phyloP scores from a whole-genome alignment of 441 rosid genomes.

The Syzygium syzygioides region DNA sequence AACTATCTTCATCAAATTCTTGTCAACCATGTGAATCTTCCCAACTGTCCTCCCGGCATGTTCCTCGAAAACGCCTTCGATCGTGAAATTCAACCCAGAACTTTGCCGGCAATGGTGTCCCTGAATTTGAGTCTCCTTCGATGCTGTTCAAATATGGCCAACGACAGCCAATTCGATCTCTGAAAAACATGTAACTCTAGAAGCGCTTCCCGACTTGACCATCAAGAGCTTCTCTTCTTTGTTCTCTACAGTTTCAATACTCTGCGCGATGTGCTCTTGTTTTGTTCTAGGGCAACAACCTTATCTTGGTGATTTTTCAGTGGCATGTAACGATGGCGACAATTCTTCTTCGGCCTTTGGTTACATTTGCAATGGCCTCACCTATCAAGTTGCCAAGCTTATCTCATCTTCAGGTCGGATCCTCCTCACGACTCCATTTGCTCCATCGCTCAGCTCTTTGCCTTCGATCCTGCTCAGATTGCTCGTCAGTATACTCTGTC shows the following conservation, averaged over 20 bases:
- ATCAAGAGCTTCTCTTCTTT: not conserved
- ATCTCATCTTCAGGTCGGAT: slow-evolving; percentile 46
- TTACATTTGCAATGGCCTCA: slow-evolving; percentile 59
- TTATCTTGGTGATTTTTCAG: slow-evolving; percentile 33
- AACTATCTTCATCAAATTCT: not conserved
- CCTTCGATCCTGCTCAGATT: slow-evolving; percentile 39
- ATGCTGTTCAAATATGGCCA: not conserved
- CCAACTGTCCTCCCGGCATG: not conserved
- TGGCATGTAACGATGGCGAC: slow-evolving; percentile 26
- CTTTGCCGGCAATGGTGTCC: not conserved
- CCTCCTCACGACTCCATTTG: slow-evolving; percentile 42
- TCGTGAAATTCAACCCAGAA: not conserved
- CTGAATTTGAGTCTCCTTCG: not conserved
- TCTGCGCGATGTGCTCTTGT: slow-evolving; percentile 2
- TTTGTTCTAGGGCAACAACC: slow-evolving; percentile 52
- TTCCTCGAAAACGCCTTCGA: not conserved
- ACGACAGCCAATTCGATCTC: accelerated
- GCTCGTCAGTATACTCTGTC: slow-evolving; percentile 38
- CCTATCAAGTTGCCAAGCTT: slow-evolving; percentile 43
- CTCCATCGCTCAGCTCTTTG: slow-evolving; percentile 49
- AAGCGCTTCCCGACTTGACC: not conserved
- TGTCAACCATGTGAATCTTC: not conserved
- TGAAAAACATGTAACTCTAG: not conserved
- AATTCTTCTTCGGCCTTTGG: slow-evolving; percentile 43
- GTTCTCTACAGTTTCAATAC: not conserved